phyloP scores from a whole-genome alignment of 495 filamentous ascomycete genomes.

The Aspergillus avenaceus region DNA sequence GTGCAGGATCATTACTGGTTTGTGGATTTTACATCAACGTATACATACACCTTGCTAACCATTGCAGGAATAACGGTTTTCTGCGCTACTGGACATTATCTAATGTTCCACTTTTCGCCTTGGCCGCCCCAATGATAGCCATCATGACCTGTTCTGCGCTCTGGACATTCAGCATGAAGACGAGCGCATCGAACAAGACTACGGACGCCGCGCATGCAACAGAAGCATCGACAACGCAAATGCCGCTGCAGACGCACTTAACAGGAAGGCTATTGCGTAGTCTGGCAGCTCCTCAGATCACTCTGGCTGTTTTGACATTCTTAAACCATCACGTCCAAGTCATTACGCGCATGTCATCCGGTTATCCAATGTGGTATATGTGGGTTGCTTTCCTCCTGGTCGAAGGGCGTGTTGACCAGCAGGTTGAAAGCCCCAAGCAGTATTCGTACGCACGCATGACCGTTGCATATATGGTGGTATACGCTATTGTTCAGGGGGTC shows the following conservation, averaged over 20 bases:
- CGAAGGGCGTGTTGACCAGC: neutral
- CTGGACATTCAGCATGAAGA: neutral
- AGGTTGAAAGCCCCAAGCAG: too few species aligned
- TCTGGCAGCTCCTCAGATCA: conserved; percentile 3
- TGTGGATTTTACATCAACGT: neutral
- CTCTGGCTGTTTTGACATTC: neutral
- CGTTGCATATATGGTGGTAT: conserved; percentile 3
- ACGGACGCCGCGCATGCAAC: neutral
- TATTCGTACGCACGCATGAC: neutral
- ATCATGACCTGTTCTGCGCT: neutral
- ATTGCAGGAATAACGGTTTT: conserved; percentile 4
- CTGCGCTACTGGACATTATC: conserved; percentile 8
- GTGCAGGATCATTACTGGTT: conserved; percentile 8
- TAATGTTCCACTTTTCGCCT: conserved; percentile 3
- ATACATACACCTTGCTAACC: neutral
- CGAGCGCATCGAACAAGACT: neutral
- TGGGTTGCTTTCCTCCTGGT: conserved; percentile 3
- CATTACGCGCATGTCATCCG: conserved; percentile 5
- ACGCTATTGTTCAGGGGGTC: conserved; percentile 1
- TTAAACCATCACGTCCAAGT: conserved; percentile 6
- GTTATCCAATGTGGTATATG: conserved; percentile 7
- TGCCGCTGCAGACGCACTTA: neutral
- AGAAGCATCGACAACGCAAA: neutral
- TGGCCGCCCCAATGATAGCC: conserved; percentile 2
- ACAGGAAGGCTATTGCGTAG: conserved; percentile 5